Conservation (phyloP, 768 basidiomycete genomes). For the Kwoniella europaea region DNA sequence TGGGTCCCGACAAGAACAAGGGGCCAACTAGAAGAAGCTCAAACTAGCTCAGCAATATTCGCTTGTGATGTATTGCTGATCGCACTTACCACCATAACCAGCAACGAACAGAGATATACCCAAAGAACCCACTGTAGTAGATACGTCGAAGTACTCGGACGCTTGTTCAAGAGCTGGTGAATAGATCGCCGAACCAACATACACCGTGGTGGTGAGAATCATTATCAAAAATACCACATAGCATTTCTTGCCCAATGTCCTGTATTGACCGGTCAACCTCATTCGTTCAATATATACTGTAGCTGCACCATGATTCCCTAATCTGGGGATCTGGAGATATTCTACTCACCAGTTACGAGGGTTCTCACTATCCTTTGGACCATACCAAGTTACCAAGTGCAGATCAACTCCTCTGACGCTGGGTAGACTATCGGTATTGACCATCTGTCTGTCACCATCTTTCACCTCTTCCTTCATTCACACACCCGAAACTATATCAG, state of each 20-base stretch:
- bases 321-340: background rate
- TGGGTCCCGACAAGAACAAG: constrained; percentile 39
- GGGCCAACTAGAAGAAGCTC: constrained; percentile 28
- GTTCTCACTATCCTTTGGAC: constrained; percentile 40
- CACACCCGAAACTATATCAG: background rate
- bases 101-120: constrained; percentile 46
- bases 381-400: constrained; percentile 43
- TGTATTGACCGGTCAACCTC: background rate
- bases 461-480: background rate
- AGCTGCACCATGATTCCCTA: too few relatives aligned
- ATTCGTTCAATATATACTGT: too few relatives aligned
- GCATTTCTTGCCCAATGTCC: constrained; percentile 34
- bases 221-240: constrained; percentile 38
- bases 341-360: constrained; percentile 37
- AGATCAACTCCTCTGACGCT: constrained; percentile 16
- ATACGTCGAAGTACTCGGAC: constrained; percentile 40
- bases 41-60: background rate
- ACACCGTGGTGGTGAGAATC: constrained; percentile 42
- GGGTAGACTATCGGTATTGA: background rate
- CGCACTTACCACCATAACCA: constrained; percentile 24
- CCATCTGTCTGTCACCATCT: background rate
- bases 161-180: constrained; percentile 34
- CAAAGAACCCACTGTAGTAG: constrained; percentile 30
- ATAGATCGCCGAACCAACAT: constrained; percentile 36
- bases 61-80: background rate